Percentiles rank a stretch among this genome's conserved stretches.
Conservation (phyloP, 2,329 filamentous ascomycete genomes). For the Fusarium subglutinans region DNA sequence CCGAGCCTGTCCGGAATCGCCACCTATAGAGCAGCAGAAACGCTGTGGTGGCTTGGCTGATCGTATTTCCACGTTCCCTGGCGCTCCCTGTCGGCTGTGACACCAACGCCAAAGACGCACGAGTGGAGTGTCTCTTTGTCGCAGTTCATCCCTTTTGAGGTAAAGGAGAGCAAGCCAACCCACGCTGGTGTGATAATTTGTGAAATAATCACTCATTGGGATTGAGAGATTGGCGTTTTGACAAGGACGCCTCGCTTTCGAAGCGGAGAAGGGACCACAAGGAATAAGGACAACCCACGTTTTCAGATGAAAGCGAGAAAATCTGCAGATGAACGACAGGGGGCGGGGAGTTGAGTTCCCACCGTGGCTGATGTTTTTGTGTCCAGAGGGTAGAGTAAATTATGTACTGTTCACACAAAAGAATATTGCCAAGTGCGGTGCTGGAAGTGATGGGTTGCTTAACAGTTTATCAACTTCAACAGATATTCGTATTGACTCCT, state of each 20-base stretch:
- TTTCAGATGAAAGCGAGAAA: slow-evolving; percentile 12
- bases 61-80: slow-evolving; percentile 19
- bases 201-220: slow-evolving; percentile 27
- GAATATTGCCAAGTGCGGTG: neutral
- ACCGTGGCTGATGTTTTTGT: neutral
- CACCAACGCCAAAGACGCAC: slow-evolving; percentile 1
- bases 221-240: slow-evolving; percentile 6
- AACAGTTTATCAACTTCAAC: no score
- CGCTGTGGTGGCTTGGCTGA: neutral
- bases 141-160: slow-evolving; percentile 7
- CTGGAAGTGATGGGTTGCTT: neutral
- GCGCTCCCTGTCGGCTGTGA: slow-evolving; percentile 3
- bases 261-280: slow-evolving; percentile 6
- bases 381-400: neutral
- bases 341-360: slow-evolving; percentile 33
- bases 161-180: neutral
- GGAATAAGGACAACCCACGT: slow-evolving; percentile 28
- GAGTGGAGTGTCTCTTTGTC: slow-evolving; percentile 22
- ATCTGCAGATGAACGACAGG: slow-evolving; percentile 24
- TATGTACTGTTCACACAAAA: neutral
- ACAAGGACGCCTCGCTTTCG: neutral
- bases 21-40: slow-evolving; percentile 1
- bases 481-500: neutral
- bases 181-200: slow-evolving; percentile 4
- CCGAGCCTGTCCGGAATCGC: slow-evolving; percentile 23